Evolutionary conservation across 352 stramenopile genomes (phyloP).

Genomic region (Phytophthora palmivora): DNA sequence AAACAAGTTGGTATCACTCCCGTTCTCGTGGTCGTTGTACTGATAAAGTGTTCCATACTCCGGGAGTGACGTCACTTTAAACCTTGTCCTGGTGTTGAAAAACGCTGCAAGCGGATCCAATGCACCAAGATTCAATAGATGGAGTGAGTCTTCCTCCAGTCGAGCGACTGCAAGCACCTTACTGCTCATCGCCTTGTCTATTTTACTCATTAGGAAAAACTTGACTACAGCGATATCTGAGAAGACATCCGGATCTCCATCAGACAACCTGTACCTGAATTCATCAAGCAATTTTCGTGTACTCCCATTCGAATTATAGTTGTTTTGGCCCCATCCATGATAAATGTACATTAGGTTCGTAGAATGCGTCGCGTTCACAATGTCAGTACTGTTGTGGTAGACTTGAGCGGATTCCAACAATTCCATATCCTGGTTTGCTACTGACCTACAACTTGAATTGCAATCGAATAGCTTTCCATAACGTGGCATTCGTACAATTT

Average conservation of each 20-base stretch:
- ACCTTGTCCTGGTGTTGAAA: constrained; percentile 36
- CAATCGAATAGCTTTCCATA: constrained; percentile 70
- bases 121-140: constrained; percentile 38
- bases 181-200: constrained; percentile 4
- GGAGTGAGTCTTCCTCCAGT: constrained; percentile 64
- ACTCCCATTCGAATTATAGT: background rate
- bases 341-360: constrained; percentile 64
- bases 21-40: constrained; percentile 28
- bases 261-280: constrained; percentile 59
- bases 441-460: constrained; percentile 33
- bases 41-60: constrained; percentile 61
- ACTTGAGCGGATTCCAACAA: constrained; percentile 16
- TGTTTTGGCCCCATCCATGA: constrained; percentile 33
- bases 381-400: constrained; percentile 23
- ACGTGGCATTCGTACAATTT: constrained; percentile 51
- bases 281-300: constrained; percentile 39
- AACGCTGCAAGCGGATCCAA: constrained; percentile 53
- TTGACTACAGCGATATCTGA: constrained; percentile 32
- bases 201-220: constrained; percentile 31
- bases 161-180: constrained; percentile 31
- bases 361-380: constrained; percentile 42
- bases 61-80: constrained; percentile 48
- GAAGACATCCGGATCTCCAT: constrained; percentile 42
- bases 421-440: background rate
- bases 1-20: background rate